A percentile compares a stretch with the other conserved stretches of the same genome.
Conservation (phyloP, 2,329 filamentous ascomycete genomes). For the Akanthomyces dipterigenus region DNA sequence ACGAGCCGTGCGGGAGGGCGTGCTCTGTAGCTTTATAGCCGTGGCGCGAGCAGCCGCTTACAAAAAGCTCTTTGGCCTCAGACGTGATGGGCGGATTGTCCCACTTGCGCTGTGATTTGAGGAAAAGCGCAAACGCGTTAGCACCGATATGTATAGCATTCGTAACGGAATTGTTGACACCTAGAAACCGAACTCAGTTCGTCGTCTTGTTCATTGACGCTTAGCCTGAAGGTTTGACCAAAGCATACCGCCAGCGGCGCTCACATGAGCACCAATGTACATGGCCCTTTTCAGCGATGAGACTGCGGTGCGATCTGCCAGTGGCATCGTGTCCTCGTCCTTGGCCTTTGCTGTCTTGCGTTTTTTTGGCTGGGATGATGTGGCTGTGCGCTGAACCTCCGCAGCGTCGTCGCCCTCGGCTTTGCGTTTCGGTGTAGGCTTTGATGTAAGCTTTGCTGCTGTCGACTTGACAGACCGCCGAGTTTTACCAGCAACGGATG, state of each 20-base stretch:
- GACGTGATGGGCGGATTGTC: constrained; percentile 68
- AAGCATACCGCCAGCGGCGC: constrained; percentile 68
- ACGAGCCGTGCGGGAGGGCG: constrained; percentile 87
- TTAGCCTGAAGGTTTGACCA: background rate
- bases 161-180: constrained; percentile 79
- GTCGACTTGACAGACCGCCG: constrained; percentile 17
- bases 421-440: constrained; percentile 20
- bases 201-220: background rate
- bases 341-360: constrained; percentile 32
- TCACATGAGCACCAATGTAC: constrained; percentile 89
- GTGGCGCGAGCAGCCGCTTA: constrained; percentile 58
- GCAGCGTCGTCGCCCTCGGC: constrained; percentile 18
- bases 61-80: constrained; percentile 64
- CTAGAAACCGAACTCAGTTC: constrained; percentile 33
- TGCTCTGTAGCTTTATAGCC: constrained; percentile 64
- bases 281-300: constrained; percentile 60
- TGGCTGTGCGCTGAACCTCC: constrained; percentile 17
- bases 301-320: constrained; percentile 61
- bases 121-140: constrained; percentile 89
- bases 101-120: constrained; percentile 97
- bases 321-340: constrained; percentile 45
- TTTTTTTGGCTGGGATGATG: constrained; percentile 32
- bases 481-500: constrained; percentile 13
- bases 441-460: constrained; percentile 13
- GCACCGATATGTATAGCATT: constrained; percentile 78